These are phyloP conservation scores for Debaryomyces psychrophilus DNA, from an alignment of 1,139 yeast genomes.

Conservation along the genomic window DNA sequence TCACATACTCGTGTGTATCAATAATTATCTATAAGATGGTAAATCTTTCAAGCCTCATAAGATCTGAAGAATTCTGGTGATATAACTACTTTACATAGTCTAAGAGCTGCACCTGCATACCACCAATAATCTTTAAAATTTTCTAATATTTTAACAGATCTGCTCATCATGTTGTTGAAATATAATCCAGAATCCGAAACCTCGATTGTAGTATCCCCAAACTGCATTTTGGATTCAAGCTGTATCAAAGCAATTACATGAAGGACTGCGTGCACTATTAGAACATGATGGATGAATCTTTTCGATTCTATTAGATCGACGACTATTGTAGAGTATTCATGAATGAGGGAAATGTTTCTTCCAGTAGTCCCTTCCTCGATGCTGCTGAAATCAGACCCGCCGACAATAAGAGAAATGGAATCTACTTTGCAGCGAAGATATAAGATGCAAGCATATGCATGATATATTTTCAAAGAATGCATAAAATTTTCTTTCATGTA, in stretches of 20 bases:
- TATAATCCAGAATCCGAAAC: not conserved
- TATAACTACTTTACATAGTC: constrained; percentile 8
- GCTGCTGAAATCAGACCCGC: not conserved
- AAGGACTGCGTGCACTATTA: constrained; percentile 26
- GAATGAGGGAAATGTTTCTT: constrained; percentile 16
- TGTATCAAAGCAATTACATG: constrained; percentile 29
- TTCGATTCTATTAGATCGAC: constrained; percentile 12
- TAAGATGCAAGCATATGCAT: constrained; percentile 23
- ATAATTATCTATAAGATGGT: too few relatives aligned
- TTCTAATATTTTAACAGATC: constrained; percentile 13
- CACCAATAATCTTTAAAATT: constrained; percentile 24
- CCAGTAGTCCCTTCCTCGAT: not conserved
- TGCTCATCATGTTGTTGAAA: constrained; percentile 1
- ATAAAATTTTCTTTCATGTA: constrained; percentile 16
- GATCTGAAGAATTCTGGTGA: constrained; percentile 1
- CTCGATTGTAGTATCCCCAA: not conserved
- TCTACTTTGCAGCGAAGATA: constrained; percentile 29
- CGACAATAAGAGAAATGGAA: constrained; percentile 23
- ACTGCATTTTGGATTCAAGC: constrained; percentile 21
- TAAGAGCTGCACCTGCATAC: constrained; percentile 13
- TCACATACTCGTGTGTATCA: too few relatives aligned
- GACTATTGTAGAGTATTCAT: constrained; percentile 12
- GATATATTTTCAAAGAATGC: constrained; percentile 15
- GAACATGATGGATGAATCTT: constrained; percentile 22
- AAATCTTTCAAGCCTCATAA: not conserved